Percentiles rank a stretch among this genome's conserved stretches.
phyloP scores from a whole-genome alignment of 2,329 filamentous ascomycete species.

The Rutstroemia sp. region DNA sequence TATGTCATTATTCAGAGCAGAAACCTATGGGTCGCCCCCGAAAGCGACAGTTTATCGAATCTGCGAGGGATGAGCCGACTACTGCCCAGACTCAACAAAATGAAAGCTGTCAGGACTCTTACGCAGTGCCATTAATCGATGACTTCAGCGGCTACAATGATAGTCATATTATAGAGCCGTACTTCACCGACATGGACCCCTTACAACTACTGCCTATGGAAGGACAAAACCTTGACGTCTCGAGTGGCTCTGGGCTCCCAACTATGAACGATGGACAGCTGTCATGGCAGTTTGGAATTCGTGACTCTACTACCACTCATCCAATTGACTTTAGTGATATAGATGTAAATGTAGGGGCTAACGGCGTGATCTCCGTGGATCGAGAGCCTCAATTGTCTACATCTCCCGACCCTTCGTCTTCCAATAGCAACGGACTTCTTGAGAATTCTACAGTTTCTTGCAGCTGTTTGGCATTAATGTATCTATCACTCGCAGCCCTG shows the following conservation, averaged over 20 bases:
- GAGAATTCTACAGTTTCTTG: slow-evolving; percentile 13
- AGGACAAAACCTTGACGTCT: not conserved
- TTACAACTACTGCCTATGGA: not conserved
- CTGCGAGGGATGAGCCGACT: slow-evolving; percentile 11
- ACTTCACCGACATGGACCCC: not conserved
- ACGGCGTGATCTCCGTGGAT: not conserved
- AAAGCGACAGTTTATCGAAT: slow-evolving; percentile 40
- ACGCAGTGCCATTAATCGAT: slow-evolving; percentile 10
- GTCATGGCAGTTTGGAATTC: slow-evolving; percentile 20
- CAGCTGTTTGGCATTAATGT: slow-evolving; percentile 27
- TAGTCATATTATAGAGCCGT: slow-evolving; percentile 15
- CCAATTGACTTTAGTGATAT: slow-evolving; percentile 19
- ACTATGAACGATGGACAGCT: slow-evolving; percentile 3
- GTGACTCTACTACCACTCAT: slow-evolving; percentile 10
- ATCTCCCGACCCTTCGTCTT: slow-evolving; percentile 11
- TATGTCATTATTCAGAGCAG: slow-evolving; percentile 55
- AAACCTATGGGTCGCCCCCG: slow-evolving; percentile 60
- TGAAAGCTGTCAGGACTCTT: slow-evolving; percentile 9
- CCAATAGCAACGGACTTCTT: slow-evolving; percentile 12
- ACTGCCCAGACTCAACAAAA: slow-evolving; percentile 1
- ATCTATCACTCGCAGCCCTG: slow-evolving; percentile 25
- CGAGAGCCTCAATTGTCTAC: not conserved
- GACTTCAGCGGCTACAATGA: slow-evolving; percentile 11
- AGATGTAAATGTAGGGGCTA: slow-evolving; percentile 8
- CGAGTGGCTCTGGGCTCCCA: not conserved